Evolutionary conservation across 2,329 filamentous ascomycete species (phyloP), one percentile per base, ranked within the genome.

Genomic region (Colletotrichum spinosum): DNA sequence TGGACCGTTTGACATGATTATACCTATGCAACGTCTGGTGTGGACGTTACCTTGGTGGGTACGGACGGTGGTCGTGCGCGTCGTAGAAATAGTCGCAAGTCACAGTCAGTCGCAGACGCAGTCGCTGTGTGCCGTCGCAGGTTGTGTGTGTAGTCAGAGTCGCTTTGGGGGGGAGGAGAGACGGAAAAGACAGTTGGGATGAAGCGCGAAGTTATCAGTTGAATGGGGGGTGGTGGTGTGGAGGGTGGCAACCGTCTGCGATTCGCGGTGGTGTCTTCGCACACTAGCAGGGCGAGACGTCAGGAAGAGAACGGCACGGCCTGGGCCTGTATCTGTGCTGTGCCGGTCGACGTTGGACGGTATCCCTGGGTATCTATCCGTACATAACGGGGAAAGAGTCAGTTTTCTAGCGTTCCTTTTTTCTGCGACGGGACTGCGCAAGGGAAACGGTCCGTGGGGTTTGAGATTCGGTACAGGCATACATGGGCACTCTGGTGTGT

Each of bases 131-230:
- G 25, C 25, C 25, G 25, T 25, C 25, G 25, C 25, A 25, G 25
- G 25, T 25, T 25, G 25, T 25, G 25, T 5, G 25, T 25, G 25
- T 25, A 25, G 25, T 25, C 25, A 5, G n/a, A 49, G 42, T 41
- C 34, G 37, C 33, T n/a, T n/a, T 12, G 63, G 46, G 50, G 52
- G 67, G 45, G 45, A 51, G 66, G 60, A 58, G 68, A 39, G 55
- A 59, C 55, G 44, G 44, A 44, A 52, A 59, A 65, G 68, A 69
- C 62, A 48, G 58, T 57, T 68, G 55, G 69, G 66, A 64, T 58
- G 56, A 57, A 65, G 67, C 67, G 62, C 67, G 67, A 67, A 69
- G 69, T 75, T 72, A 74, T 73, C 75, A 55, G 25, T 25, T 25
- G 25, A 25, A 67, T 49, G 54, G 64, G 64, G 59, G 63, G 62